A percentile compares a stretch with the other conserved stretches of the same genome.
phyloP scores from a whole-genome alignment of 2,329 filamentous ascomycete genomes.

The Fusarium albidum region DNA sequence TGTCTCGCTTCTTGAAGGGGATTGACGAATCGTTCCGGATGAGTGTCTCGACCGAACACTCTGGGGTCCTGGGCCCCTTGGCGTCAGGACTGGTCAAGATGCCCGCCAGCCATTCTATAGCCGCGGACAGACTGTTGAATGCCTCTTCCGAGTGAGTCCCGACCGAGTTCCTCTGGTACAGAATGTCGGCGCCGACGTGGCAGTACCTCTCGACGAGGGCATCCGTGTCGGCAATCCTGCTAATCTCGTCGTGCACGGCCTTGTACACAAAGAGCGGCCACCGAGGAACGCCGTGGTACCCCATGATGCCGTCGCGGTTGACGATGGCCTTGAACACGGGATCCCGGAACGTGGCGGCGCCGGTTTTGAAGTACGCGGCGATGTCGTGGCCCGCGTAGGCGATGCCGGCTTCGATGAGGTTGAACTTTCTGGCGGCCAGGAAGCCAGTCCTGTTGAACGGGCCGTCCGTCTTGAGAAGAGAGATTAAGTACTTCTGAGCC shows the following conservation, averaged over 20 bases:
- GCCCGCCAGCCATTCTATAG: slow-evolving; percentile 23
- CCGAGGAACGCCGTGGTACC: slow-evolving; percentile 35
- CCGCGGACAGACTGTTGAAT: slow-evolving; percentile 5
- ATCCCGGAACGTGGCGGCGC: slow-evolving; percentile 5
- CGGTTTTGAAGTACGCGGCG: slow-evolving; percentile 26
- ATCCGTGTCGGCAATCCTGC: slow-evolving; percentile 27
- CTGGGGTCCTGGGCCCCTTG: slow-evolving; percentile 15
- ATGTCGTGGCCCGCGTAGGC: slow-evolving; percentile 23
- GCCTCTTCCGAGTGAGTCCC: slow-evolving; percentile 27
- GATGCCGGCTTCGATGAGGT: slow-evolving; percentile 12
- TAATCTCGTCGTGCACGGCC: slow-evolving; percentile 31
- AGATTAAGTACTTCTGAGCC: slow-evolving; percentile 22
- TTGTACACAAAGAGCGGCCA: slow-evolving; percentile 37
- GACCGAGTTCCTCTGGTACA: slow-evolving; percentile 35
- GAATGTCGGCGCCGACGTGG: slow-evolving; percentile 29
- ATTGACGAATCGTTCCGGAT: slow-evolving; percentile 26
- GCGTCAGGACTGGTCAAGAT: slow-evolving; percentile 26
- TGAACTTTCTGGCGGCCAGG: slow-evolving; percentile 25
- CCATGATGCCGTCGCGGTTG: slow-evolving; percentile 36
- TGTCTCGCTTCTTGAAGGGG: slow-evolving; percentile 15
- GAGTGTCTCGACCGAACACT: slow-evolving; percentile 34
- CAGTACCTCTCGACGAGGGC: slow-evolving; percentile 31
- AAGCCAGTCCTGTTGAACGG: slow-evolving; percentile 34
- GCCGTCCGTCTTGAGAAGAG: slow-evolving; percentile 27
- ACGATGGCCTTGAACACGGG: slow-evolving; percentile 14